Evolutionary conservation across 306 rosid species (phyloP), one percentile per base, ranked within the genome.

Genomic region (Casuarina glauca): DNA sequence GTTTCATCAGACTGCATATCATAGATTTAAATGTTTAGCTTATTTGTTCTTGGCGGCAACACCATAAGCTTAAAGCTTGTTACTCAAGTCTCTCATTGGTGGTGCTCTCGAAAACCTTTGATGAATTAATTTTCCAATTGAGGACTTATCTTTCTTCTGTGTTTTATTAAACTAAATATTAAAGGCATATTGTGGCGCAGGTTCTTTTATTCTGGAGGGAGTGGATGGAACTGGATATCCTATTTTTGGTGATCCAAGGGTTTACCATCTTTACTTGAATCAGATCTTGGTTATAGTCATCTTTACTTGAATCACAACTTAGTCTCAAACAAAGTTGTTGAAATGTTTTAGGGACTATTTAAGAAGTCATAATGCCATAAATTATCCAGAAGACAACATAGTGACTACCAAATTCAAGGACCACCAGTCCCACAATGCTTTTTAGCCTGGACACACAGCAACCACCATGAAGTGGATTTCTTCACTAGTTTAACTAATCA

Each of bases 221-320:
- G 98, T 94, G 74, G 98, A 94, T 76, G 85, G 90, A 72, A 90
- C 98, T 64, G 97, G 96, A 74, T 90, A 86, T 83, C 83, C 93
- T 58, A 86, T 94, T 77, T 94, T 94, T 69, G 76, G 76, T 75
- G 94, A 94, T 72, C 79, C 87, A 75, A 92, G 89, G 98, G 97
- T 94, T 89, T 88, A 50, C 74, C 79, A 76, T 84, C 87, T 62
- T 52, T 60, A 78, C 54, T 73, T 39, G 81, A 54, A 69, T 74
- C 66, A 49, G 70, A 73, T 53, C 36, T 69, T 69, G 76, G 69
- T 45, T 74, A 73, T 39, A 66, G 67, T 82, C 66, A 36, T 78
- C 55, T 77, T 82, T 75, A n/a, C n/a, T n/a, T n/a, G n/a, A n/a
- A n/a, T n/a, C n/a, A n/a, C n/a, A n/a, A n/a, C n/a, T n/a, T n/a